Evolutionary conservation across 2,329 filamentous ascomycete genomes (phyloP), one percentile per base, ranked within the genome.

Genomic region (Gnomoniopsis smithogilvyi): DNA sequence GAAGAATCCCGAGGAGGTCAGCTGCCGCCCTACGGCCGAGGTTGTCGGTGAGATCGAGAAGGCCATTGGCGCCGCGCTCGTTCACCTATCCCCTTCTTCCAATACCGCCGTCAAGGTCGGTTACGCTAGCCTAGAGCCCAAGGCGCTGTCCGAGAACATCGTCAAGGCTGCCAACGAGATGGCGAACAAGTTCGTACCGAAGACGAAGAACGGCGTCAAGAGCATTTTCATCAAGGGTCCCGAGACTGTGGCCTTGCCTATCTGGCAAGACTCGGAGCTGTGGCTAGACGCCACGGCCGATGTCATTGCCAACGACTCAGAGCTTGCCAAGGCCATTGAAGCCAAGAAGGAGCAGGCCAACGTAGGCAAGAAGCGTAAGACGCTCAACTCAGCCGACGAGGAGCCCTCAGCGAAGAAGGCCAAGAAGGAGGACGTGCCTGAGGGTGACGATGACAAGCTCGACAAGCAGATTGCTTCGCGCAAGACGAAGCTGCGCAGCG

Each of bases 231-330:
- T 99, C 79, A 99, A 98, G 82, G 91, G 92, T 3, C 89, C 91
- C 30, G 87, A 91, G 69, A 96, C 94, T 4, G 89, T 88, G 62
- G 90, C 94, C 10, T 81, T 99, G 69, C 95, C 95, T n/a, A 87
- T 99, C 70, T 99, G 92, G 91, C 78, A 96, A 70, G 90, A 94
- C 4, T 89, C 92, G 66, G 92, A 97, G 80, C 80, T 99, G 64
- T 99, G 95, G 92, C 75, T 88, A 17, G 90, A 95, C 64, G 84
- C 88, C 61, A 82, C 86, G 62, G 87, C 91, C 63, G 85, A 89
- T 69, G 85, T 96, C 7, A 78, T 95, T 38, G 77, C 81, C 64
- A 78, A 81, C 41, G 75, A 72, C 38, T 76, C 80, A 60, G 80
- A 80, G 66, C 69, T 77, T 66, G 71, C 74, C 24, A 79, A 79